Percentiles rank a stretch among this genome's conserved stretches.
phyloP scores from a whole-genome alignment of 495 filamentous ascomycete species.

The Penicillium lividum region DNA sequence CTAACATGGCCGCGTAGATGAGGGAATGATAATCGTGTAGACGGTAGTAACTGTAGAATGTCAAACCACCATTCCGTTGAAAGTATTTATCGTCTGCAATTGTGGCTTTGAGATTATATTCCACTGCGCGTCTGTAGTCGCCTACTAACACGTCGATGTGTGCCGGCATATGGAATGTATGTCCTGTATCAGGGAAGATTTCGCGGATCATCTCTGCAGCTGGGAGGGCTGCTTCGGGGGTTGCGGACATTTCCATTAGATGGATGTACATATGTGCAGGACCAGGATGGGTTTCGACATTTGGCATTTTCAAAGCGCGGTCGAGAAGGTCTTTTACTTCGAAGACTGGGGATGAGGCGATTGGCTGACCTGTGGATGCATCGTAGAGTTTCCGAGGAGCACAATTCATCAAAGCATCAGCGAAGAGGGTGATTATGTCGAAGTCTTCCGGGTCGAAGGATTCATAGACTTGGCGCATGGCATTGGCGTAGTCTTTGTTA shows the following conservation, averaged over 20 bases:
- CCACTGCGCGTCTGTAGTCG: conserved; percentile 62
- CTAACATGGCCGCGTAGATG: conserved; percentile 73
- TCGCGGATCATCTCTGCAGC: conserved; percentile 60
- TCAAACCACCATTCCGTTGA: conserved; percentile 46
- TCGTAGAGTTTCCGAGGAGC: conserved; percentile 70
- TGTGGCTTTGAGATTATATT: conserved; percentile 62
- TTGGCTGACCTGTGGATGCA: conserved; percentile 56
- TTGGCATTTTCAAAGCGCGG: conserved; percentile 42
- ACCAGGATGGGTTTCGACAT: conserved; percentile 54
- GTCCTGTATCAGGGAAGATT: conserved; percentile 65
- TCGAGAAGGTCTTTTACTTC: conserved; percentile 60
- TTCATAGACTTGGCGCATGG: conserved; percentile 58
- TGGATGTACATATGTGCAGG: conserved; percentile 72
- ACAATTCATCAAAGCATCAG: conserved; percentile 70
- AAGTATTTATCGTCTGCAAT: conserved; percentile 62
- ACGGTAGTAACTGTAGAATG: conserved; percentile 70
- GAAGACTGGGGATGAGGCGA: conserved; percentile 53
- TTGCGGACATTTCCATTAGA: conserved; percentile 70
- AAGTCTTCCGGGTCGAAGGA: conserved; percentile 53
- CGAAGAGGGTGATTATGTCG: conserved; percentile 62
- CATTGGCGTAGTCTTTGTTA: conserved; percentile 59
- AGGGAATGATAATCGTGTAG: conserved; percentile 67
- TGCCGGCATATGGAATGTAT: conserved; percentile 70
- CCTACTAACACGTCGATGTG: conserved; percentile 69
- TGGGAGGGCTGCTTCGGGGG: conserved; percentile 58